A percentile compares a stretch with the other conserved stretches of the same genome.
Conservation (phyloP, 2,329 filamentous ascomycete species). For the Drechslerella coelobrocha region DNA sequence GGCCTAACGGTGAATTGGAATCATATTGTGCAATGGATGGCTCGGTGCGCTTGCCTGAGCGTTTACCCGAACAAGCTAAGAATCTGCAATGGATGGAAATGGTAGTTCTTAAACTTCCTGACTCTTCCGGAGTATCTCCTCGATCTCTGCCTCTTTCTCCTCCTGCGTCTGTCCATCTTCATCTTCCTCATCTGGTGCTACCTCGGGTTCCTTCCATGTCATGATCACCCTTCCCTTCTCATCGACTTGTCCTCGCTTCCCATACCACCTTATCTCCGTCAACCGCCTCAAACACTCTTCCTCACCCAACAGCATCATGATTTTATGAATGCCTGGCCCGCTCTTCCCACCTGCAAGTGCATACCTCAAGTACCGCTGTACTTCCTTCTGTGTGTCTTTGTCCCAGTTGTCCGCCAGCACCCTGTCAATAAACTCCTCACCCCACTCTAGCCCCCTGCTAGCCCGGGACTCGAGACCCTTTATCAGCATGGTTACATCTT, state of each 20-base stretch:
- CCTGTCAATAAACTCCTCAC: slow-evolving; percentile 25
- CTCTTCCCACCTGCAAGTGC: slow-evolving; percentile 33
- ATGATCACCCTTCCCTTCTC: slow-evolving; percentile 45
- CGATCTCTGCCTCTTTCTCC: slow-evolving; percentile 7
- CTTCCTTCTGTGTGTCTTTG: slow-evolving; percentile 28
- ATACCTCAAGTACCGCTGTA: slow-evolving; percentile 36
- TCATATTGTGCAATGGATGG: too few relatives aligned
- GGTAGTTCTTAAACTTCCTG: too few relatives aligned
- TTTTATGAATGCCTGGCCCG: slow-evolving; percentile 39
- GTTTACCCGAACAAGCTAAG: too few relatives aligned
- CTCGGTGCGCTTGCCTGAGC: too few relatives aligned
- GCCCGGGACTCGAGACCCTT: slow-evolving; percentile 9
- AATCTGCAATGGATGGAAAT: too few relatives aligned
- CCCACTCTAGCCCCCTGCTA: neutral
- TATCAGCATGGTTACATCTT: slow-evolving; percentile 18
- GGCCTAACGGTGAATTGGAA: too few relatives aligned
- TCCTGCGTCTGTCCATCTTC: slow-evolving; percentile 2
- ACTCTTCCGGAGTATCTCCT: slow-evolving; percentile 26
- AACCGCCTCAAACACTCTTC: slow-evolving; percentile 31
- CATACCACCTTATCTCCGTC: slow-evolving; percentile 35
- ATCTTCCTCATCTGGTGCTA: slow-evolving; percentile 14
- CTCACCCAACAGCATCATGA: slow-evolving; percentile 43
- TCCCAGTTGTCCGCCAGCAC: slow-evolving; percentile 38
- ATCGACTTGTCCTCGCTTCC: slow-evolving; percentile 29
- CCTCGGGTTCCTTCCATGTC: slow-evolving; percentile 39